Percentiles rank a stretch among this genome's conserved stretches.
phyloP scores from a whole-genome alignment of 1,139 yeast genomes.

The Candida sp. region DNA sequence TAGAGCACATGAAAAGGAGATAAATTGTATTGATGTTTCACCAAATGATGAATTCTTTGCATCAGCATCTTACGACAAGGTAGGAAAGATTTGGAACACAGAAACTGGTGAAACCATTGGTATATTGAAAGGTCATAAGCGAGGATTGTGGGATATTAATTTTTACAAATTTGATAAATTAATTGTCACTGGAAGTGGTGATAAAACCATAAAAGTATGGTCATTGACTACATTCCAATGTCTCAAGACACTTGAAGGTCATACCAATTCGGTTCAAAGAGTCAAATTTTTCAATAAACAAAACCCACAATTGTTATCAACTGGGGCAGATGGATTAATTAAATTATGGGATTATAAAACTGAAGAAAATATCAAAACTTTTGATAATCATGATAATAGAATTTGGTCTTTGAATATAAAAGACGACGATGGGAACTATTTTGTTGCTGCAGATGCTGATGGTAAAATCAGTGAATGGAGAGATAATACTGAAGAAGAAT shows the following conservation, averaged over 20 bases:
- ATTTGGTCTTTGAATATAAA: slow-evolving; percentile 84
- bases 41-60: slow-evolving; percentile 89
- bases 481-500: slow-evolving; percentile 75
- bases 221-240: slow-evolving; percentile 74
- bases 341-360: slow-evolving; percentile 82
- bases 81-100: slow-evolving; percentile 85
- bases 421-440: slow-evolving; percentile 56
- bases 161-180: slow-evolving; percentile 79
- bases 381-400: slow-evolving; percentile 90
- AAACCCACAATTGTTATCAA: slow-evolving; percentile 68
- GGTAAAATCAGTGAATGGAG: slow-evolving; percentile 87
- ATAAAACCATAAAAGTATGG: slow-evolving; percentile 89
- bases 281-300: slow-evolving; percentile 59
- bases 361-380: slow-evolving; percentile 78
- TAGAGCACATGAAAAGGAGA: slow-evolving; percentile 96
- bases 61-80: slow-evolving; percentile 93
- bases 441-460: slow-evolving; percentile 92
- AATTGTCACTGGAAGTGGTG: slow-evolving; percentile 82
- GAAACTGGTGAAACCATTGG: slow-evolving; percentile 84
- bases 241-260: slow-evolving; percentile 86
- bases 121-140: slow-evolving; percentile 80
- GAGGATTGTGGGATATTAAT: slow-evolving; percentile 92
- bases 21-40: slow-evolving; percentile 81
- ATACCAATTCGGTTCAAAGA: slow-evolving; percentile 87
- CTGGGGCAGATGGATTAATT: slow-evolving; percentile 94